A percentile compares a stretch with the other conserved stretches of the same genome.
phyloP scores from a whole-genome alignment of 345 rosid species.

The Eucalyptus sideroxylon region DNA sequence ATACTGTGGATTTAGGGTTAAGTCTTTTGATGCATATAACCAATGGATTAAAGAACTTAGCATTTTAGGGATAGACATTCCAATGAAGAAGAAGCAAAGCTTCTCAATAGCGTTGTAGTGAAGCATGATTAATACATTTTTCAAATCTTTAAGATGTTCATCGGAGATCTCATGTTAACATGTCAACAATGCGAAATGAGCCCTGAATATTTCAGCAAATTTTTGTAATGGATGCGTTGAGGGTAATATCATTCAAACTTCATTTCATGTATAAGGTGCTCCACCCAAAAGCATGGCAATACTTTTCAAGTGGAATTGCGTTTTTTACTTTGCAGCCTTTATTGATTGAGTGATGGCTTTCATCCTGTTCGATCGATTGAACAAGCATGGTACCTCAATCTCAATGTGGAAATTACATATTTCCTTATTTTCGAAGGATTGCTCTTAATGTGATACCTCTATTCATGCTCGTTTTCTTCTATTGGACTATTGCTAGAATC shows the following conservation, averaged over 20 bases:
- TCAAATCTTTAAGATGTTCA: background rate
- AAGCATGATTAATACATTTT: background rate
- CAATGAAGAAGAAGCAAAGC: background rate
- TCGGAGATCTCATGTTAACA: background rate
- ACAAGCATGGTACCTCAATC: background rate
- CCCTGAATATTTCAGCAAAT: fast-evolving
- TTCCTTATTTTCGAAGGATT: background rate
- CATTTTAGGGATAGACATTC: background rate
- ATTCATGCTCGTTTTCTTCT: background rate
- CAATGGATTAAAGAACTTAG: background rate
- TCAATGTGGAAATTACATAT: background rate
- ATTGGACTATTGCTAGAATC: background rate
- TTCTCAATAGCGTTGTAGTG: fast-evolving
- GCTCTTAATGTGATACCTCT: too few species aligned
- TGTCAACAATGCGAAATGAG: background rate
- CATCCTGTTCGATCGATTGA: background rate
- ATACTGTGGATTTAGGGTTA: too few species aligned
- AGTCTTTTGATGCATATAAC: background rate
- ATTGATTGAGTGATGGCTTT: background rate
- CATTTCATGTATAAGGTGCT: background rate
- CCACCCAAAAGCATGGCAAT: background rate
- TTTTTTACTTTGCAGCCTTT: background rate
- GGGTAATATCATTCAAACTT: background rate
- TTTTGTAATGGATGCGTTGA: background rate
- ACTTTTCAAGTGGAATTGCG: background rate